phyloP scores from a whole-genome alignment of 768 basidiomycete species.

The Candolleomyces aberdarensis region DNA sequence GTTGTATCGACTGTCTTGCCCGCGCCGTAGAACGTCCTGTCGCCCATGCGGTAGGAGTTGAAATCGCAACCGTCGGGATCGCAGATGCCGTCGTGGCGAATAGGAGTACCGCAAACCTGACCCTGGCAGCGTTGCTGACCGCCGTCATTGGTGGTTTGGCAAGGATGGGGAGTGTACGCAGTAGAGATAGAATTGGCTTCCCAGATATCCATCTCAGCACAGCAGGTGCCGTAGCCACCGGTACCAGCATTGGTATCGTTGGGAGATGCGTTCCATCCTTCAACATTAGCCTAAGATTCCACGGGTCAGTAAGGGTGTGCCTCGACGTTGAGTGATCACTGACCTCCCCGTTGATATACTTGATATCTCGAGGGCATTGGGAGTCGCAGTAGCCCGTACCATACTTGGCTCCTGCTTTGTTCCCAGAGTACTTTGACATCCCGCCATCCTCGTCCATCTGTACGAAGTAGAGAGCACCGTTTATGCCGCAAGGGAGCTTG shows the following conservation, averaged over 20 bases:
- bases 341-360: constrained; percentile 54
- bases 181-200: constrained; percentile 51
- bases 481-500: constrained; percentile 54
- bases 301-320: constrained; percentile 10
- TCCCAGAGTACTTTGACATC: constrained; percentile 37
- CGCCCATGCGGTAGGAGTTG: constrained; percentile 58
- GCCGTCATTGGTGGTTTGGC: constrained; percentile 26
- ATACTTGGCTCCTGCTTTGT: constrained; percentile 53
- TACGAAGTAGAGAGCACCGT: constrained; percentile 55
- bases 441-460: constrained; percentile 58
- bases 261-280: constrained; percentile 35
- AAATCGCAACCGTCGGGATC: constrained; percentile 60
- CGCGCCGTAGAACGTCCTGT: constrained; percentile 41
- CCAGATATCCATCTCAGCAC: constrained; percentile 61
- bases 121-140: constrained; percentile 43
- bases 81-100: constrained; percentile 44
- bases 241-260: constrained; percentile 44
- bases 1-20: constrained; percentile 48
- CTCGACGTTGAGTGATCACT: constrained; percentile 8
- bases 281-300: constrained; percentile 42
- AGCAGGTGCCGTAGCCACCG: constrained; percentile 48
- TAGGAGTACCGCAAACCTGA: constrained; percentile 32
- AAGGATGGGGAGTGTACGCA: constrained; percentile 54
- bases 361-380: constrained; percentile 55
- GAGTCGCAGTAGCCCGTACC: constrained; percentile 34